Conservation (phyloP, 2,329 filamentous ascomycete species). For the Podosphaera leucotricha region DNA sequence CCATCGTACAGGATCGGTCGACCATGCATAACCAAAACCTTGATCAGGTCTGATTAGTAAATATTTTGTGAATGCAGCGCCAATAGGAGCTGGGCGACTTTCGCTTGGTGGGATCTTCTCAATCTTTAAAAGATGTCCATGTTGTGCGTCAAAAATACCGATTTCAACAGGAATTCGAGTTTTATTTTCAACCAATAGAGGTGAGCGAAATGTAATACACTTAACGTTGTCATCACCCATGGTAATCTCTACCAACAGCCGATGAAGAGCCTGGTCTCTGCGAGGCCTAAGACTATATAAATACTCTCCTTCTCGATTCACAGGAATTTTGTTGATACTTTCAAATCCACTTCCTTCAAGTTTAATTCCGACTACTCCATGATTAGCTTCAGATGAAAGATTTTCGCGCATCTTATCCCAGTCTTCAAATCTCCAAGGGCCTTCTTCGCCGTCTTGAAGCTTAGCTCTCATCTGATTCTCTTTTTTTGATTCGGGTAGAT, state of each 20-base stretch:
- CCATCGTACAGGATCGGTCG: slow-evolving; percentile 75
- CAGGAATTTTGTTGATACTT: slow-evolving; percentile 60
- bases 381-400: slow-evolving; percentile 59
- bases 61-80: slow-evolving; percentile 73
- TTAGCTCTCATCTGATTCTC: slow-evolving; percentile 47
- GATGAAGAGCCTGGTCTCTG: slow-evolving; percentile 64
- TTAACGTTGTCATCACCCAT: slow-evolving; percentile 93
- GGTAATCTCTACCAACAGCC: slow-evolving; percentile 74
- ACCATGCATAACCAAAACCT: slow-evolving; percentile 94
- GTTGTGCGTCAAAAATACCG: slow-evolving; percentile 67
- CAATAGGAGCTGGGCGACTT: slow-evolving; percentile 70
- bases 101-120: slow-evolving; percentile 93
- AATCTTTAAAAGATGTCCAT: slow-evolving; percentile 83
- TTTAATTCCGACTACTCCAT: slow-evolving; percentile 56
- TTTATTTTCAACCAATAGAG: slow-evolving; percentile 78
- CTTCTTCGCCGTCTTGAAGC: slow-evolving; percentile 70
- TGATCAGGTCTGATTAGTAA: slow-evolving; percentile 76
- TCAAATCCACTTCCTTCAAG: slow-evolving; percentile 92
- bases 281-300: slow-evolving; percentile 76
- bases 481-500: slow-evolving; percentile 34
- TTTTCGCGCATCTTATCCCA: slow-evolving; percentile 92
- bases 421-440: slow-evolving; percentile 90
- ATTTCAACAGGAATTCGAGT: slow-evolving; percentile 91
- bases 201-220: slow-evolving; percentile 86
- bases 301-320: slow-evolving; percentile 86